Conservation (phyloP, 345 rosid species). For the Brassica incana region DNA sequence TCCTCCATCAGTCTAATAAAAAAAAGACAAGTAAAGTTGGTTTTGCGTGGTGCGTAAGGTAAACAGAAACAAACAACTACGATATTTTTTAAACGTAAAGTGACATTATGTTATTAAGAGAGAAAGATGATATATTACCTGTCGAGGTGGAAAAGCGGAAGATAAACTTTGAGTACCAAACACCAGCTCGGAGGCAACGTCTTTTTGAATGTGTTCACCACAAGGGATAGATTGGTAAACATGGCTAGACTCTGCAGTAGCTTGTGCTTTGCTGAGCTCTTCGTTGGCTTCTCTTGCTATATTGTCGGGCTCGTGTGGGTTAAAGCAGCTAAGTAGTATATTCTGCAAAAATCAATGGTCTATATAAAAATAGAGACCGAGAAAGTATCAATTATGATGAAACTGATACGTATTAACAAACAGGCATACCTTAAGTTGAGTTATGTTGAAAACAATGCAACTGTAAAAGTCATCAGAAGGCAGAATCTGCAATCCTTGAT, state of each 20-base stretch:
- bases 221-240: background rate
- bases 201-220: background rate
- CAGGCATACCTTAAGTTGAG: background rate
- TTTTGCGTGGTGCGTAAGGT: background rate
- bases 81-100: background rate
- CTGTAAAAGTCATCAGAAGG: background rate
- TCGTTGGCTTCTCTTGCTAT: background rate
- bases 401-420: background rate
- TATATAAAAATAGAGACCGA: background rate
- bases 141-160: background rate
- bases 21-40: background rate
- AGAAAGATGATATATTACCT: background rate
- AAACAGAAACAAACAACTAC: background rate
- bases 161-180: background rate
- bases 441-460: background rate
- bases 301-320: background rate
- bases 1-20: conserved; percentile 35
- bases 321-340: background rate
- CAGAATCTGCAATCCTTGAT: background rate
- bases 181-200: background rate
- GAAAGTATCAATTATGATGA: background rate
- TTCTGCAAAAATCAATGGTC: background rate
- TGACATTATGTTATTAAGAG: background rate
- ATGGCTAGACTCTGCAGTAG: background rate
- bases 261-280: conserved; percentile 16